Evolutionary conservation across 768 basidiomycete species (phyloP).

Genomic region (Amanita inopinata): DNA sequence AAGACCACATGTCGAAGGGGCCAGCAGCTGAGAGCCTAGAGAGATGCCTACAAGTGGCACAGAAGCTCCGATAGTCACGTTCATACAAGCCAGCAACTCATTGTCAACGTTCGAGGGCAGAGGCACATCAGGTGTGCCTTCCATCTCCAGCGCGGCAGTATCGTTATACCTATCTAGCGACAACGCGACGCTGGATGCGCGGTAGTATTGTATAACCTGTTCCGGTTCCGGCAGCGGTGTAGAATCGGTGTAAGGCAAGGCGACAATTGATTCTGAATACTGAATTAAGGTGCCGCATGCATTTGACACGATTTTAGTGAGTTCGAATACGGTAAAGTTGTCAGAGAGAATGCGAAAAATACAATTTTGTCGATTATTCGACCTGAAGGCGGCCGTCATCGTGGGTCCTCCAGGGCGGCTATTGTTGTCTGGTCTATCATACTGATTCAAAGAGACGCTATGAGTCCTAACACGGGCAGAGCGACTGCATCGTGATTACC

Average conservation of each 20-base stretch:
- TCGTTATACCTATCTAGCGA: slow-evolving; percentile 62
- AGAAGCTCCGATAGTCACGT: slow-evolving; percentile 47
- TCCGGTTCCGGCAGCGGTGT: slow-evolving; percentile 32
- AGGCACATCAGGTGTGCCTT: slow-evolving; percentile 35
- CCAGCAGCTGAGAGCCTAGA: slow-evolving; percentile 9
- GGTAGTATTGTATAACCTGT: slow-evolving; percentile 57
- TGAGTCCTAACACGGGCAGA: no score
- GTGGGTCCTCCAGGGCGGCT: slow-evolving; percentile 42
- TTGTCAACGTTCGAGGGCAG: slow-evolving; percentile 42
- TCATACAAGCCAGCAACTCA: slow-evolving; percentile 45
- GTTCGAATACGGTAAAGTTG: slow-evolving; percentile 33
- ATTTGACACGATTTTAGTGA: slow-evolving; percentile 30
- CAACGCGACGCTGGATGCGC: slow-evolving; percentile 52
- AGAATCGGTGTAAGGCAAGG: slow-evolving; percentile 23
- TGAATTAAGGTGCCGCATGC: slow-evolving; percentile 28
- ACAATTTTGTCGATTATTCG: slow-evolving; percentile 25
- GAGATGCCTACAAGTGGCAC: slow-evolving; percentile 45
- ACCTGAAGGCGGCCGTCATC: slow-evolving; percentile 33
- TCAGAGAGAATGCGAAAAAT: slow-evolving; percentile 41
- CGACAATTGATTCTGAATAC: slow-evolving; percentile 14
- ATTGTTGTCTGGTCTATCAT: slow-evolving; percentile 24
- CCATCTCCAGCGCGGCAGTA: slow-evolving; percentile 34
- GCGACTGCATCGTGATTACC: no score
- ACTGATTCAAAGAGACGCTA: neutral
- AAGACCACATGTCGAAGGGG: slow-evolving; percentile 1